These are phyloP conservation scores for Gossypium davidsonii DNA, from an alignment of 441 rosid genomes.

Conservation along the genomic window DNA sequence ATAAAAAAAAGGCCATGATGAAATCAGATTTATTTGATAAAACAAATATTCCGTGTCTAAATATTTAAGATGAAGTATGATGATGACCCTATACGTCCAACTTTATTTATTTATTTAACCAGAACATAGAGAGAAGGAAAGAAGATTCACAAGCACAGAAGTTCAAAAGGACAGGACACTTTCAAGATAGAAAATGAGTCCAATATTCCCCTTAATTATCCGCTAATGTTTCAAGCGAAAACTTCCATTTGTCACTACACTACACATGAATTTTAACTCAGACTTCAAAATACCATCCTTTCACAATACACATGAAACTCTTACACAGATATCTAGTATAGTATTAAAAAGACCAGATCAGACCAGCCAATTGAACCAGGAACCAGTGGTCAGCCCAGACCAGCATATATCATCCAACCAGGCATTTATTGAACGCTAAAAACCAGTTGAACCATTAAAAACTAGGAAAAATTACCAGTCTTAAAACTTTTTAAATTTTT, in stretches of 20 bases:
- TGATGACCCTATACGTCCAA: not conserved
- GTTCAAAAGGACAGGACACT: not conserved
- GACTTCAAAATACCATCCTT: not conserved
- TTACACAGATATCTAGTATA: not conserved
- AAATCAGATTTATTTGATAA: constrained; percentile 6
- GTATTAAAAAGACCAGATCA: not conserved
- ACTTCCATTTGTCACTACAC: constrained; percentile 5
- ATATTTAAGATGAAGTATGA: not conserved
- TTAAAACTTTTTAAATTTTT: not conserved
- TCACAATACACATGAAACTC: constrained; percentile 9
- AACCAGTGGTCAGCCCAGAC: not conserved
- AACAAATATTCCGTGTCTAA: not conserved
- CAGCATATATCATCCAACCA: not conserved
- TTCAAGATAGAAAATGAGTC: not conserved
- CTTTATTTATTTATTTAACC: not conserved
- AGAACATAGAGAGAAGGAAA: not conserved
- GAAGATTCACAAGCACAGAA: not conserved
- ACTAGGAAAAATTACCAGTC: not conserved
- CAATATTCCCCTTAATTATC: not conserved
- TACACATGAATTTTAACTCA: constrained; percentile 11
- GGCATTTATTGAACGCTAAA: not conserved
- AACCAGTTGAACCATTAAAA: not conserved
- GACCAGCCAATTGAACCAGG: not conserved
- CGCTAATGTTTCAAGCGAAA: not conserved
- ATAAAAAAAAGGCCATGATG: not conserved